Conservation (phyloP, 148 eudicot species). For the Selenicereus undatus region DNA sequence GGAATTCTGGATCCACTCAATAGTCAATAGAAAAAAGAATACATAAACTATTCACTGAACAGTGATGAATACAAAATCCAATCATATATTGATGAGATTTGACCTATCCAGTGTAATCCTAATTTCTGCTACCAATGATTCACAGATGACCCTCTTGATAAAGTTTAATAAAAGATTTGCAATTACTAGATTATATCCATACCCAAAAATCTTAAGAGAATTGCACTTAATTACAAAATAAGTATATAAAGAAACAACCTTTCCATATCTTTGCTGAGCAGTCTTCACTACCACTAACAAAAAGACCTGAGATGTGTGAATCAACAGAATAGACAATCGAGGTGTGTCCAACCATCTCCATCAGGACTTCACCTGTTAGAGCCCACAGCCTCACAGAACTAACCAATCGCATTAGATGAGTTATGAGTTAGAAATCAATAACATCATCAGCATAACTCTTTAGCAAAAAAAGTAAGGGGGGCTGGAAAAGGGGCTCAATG, state of each 20-base stretch:
- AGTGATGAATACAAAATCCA: not conserved
- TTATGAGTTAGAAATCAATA: not conserved
- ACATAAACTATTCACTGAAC: not conserved
- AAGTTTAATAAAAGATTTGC: not conserved
- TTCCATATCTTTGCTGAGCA: constrained; percentile 89
- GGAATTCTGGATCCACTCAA: constrained; percentile 1
- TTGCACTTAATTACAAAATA: not conserved
- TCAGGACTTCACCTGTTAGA: constrained; percentile 66
- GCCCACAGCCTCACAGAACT: constrained; percentile 94
- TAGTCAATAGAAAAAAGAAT: not conserved
- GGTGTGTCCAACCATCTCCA: constrained; percentile 99
- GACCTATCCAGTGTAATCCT: not conserved
- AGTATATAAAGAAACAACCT: constrained; percentile 43
- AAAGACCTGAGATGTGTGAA: constrained; percentile 74
- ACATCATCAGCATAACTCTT: not conserved
- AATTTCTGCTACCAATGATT: not conserved
- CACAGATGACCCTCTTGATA: not conserved
- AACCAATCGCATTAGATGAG: constrained; percentile 11
- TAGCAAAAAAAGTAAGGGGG: not conserved
- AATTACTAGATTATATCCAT: not conserved
- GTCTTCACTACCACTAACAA: constrained; percentile 97
- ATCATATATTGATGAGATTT: not conserved
- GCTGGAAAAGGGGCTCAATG: not conserved
- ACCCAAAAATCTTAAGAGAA: not conserved
- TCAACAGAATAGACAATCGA: constrained; percentile 95